Percentiles rank a stretch among this genome's conserved stretches.
Evolutionary conservation across 495 filamentous ascomycete genomes (phyloP).

Genomic region (Neurospora discreta): DNA sequence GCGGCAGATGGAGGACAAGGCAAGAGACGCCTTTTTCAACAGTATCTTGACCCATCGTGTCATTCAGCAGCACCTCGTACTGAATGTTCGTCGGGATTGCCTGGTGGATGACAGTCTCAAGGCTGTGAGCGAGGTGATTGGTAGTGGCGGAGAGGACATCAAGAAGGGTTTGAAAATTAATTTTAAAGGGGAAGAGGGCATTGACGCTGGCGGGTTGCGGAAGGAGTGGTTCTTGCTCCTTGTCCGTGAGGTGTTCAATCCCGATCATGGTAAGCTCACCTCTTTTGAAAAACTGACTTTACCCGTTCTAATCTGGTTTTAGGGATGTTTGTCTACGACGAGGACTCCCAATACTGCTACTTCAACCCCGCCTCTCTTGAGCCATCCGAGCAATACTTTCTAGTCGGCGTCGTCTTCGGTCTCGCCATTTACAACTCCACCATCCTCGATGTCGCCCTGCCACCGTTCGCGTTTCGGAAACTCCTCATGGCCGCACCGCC

Average conservation of each 20-base stretch:
- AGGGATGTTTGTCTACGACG: conserved; percentile 89
- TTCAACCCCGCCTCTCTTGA: conserved; percentile 91
- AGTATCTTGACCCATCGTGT: conserved; percentile 66
- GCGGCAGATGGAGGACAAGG: conserved; percentile 84
- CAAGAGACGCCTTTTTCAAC: conserved; percentile 83
- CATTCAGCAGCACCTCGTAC: conserved; percentile 67
- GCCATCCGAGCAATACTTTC: conserved; percentile 85
- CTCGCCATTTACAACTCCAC: conserved; percentile 96
- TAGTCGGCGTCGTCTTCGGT: conserved; percentile 80
- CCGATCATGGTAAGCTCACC: conserved; percentile 62
- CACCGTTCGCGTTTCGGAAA: conserved; percentile 89
- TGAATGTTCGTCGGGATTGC: conserved; percentile 77
- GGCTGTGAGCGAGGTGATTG: conserved; percentile 77
- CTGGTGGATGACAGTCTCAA: conserved; percentile 84
- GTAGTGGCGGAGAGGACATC: conserved; percentile 72
- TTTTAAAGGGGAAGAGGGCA: conserved; percentile 81
- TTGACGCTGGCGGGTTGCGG: conserved; percentile 82
- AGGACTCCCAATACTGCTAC: conserved; percentile 90
- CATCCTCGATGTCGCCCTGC: conserved; percentile 81
- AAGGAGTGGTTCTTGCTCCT: conserved; percentile 96
- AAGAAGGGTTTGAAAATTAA: conserved; percentile 87
- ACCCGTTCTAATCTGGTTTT: neutral
- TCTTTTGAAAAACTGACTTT: neutral
- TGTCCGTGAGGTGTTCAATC: conserved; percentile 85
- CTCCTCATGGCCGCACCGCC: conserved; percentile 61